These are phyloP conservation scores for Tetrapisispora pingtungensis DNA, from an alignment of 805 yeast genomes.

Conservation along the genomic window DNA sequence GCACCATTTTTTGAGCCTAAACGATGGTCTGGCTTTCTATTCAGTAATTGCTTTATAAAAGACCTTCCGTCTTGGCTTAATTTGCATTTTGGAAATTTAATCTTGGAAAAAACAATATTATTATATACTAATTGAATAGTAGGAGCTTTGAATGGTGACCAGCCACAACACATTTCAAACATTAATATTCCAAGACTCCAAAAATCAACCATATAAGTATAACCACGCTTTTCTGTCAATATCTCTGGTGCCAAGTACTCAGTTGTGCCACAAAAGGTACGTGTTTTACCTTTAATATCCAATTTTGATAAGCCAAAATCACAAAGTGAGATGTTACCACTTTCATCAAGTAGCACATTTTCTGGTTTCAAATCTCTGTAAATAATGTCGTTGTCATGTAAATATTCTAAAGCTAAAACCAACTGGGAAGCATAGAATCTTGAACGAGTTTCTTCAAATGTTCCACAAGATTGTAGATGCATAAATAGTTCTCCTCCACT, in stretches of 20 bases:
- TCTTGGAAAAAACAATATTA: slow-evolving; percentile 97
- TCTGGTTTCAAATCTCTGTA: slow-evolving; percentile 97
- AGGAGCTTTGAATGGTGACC: slow-evolving; percentile 98
- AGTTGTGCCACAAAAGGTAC: slow-evolving; percentile 97
- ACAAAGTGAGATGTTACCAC: slow-evolving; percentile 93
- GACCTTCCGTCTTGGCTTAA: slow-evolving; percentile 86
- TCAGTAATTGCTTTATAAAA: slow-evolving; percentile 87
- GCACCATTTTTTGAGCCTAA: slow-evolving; percentile 89
- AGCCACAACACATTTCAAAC: slow-evolving; percentile 98
- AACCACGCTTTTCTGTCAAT: slow-evolving; percentile 89
- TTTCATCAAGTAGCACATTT: slow-evolving; percentile 87
- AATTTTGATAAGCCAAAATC: slow-evolving; percentile 96
- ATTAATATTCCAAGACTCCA: slow-evolving; percentile 96
- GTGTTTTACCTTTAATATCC: slow-evolving; percentile 78
- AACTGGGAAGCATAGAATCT: slow-evolving; percentile 94
- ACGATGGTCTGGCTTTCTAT: slow-evolving; percentile 92
- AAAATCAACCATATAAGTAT: slow-evolving; percentile 97
- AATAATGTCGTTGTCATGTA: slow-evolving; percentile 91
- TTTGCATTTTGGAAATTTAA: slow-evolving; percentile 92
- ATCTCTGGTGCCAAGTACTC: slow-evolving; percentile 98
- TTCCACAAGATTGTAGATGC: slow-evolving; percentile 94
- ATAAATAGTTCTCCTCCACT: slow-evolving; percentile 95
- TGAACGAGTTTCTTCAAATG: slow-evolving; percentile 87
- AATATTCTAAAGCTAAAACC: slow-evolving; percentile 83
- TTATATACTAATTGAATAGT: slow-evolving; percentile 98